phyloP scores from a whole-genome alignment of 352 stramenopile genomes.

The Phytophthora foliorum region DNA sequence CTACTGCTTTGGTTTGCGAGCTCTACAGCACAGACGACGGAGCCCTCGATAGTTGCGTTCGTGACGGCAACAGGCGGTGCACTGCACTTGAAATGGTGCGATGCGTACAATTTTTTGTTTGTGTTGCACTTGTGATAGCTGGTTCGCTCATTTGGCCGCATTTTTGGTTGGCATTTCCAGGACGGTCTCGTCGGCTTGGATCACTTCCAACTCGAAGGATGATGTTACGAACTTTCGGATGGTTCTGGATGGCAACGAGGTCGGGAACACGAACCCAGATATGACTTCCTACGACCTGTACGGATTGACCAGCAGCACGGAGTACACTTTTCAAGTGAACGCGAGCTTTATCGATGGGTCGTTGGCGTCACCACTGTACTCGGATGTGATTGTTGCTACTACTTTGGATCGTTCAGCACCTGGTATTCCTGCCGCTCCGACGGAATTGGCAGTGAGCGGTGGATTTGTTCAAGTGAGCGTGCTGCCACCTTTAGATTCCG shows the following conservation, averaged over 20 bases:
- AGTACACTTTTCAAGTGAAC: slow-evolving; percentile 41
- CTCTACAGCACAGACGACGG: slow-evolving; percentile 11
- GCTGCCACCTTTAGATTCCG: slow-evolving; percentile 44
- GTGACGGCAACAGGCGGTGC: slow-evolving; percentile 38
- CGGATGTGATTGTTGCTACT: slow-evolving; percentile 35
- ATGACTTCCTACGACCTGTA: slow-evolving; percentile 37
- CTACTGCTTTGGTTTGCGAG: slow-evolving; percentile 11
- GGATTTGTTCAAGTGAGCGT: slow-evolving; percentile 30
- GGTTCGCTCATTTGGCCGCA: neutral
- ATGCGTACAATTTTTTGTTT: neutral
- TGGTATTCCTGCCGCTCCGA: slow-evolving; percentile 11
- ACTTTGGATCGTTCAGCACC: slow-evolving; percentile 38
- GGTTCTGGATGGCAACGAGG: slow-evolving; percentile 33
- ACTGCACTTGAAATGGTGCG: slow-evolving; percentile 46
- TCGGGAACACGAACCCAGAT: neutral
- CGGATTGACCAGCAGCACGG: slow-evolving; percentile 46
- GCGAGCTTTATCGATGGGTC: slow-evolving; percentile 18
- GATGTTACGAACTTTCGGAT: slow-evolving; percentile 40
- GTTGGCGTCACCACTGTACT: slow-evolving; percentile 26
- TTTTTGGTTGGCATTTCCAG: slow-evolving; percentile 14
- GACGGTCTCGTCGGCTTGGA: slow-evolving; percentile 36
- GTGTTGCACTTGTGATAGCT: neutral
- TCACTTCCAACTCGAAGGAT: slow-evolving; percentile 21
- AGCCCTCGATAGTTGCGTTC: slow-evolving; percentile 19
- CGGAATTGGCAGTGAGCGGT: slow-evolving; percentile 17